A percentile compares a stretch with the other conserved stretches of the same genome.
phyloP scores from a whole-genome alignment of 352 stramenopile species.

The Phytopythium boreale region DNA sequence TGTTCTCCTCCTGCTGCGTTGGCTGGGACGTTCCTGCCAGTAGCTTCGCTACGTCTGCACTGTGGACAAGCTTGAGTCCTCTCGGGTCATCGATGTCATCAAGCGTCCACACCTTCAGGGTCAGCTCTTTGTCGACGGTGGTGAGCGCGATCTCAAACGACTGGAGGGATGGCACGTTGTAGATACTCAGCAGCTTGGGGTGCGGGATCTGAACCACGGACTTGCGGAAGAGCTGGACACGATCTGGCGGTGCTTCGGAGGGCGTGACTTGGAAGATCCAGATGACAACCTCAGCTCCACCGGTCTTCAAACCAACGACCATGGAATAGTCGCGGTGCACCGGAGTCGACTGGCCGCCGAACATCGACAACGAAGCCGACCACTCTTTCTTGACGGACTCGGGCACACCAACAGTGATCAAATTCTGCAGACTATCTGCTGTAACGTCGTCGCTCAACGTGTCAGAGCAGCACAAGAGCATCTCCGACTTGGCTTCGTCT shows the following conservation, averaged over 20 bases:
- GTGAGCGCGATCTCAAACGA: constrained; percentile 45
- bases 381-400: constrained; percentile 57
- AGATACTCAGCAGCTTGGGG: constrained; percentile 31
- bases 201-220: constrained; percentile 27
- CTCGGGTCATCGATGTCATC: constrained; percentile 49
- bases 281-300: constrained; percentile 32
- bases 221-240: constrained; percentile 46
- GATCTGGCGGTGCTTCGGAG: constrained; percentile 7
- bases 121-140: constrained; percentile 34
- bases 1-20: constrained; percentile 21
- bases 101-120: constrained; percentile 56
- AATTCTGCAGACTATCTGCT: constrained; percentile 18
- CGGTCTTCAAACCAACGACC: constrained; percentile 42
- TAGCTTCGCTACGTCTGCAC: constrained; percentile 33
- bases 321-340: constrained; percentile 57
- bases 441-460: constrained; percentile 15
- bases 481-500: not conserved
- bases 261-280: constrained; percentile 58
- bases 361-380: constrained; percentile 37
- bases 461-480: constrained; percentile 22
- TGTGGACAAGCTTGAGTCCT: constrained; percentile 35
- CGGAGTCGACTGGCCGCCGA: constrained; percentile 12
- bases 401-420: constrained; percentile 34
- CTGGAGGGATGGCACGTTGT: constrained; percentile 40
- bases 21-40: constrained; percentile 17